Evolutionary conservation across 805 yeast genomes (phyloP).

Genomic region (Wickerhamomyces alni): DNA sequence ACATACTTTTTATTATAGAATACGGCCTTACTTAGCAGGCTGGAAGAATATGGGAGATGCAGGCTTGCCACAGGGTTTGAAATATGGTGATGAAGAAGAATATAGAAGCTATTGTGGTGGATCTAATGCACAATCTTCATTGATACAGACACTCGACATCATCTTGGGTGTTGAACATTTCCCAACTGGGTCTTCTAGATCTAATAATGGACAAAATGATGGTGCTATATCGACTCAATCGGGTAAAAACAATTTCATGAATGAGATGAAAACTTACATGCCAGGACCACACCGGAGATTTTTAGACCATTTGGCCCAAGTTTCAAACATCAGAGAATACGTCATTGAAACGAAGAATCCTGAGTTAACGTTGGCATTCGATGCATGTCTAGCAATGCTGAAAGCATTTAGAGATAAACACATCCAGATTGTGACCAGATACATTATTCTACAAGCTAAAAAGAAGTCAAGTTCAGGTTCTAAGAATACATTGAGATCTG

Average conservation of each 20-base stretch:
- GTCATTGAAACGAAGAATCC: conserved; percentile 46
- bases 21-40: conserved; percentile 89
- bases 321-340: conserved; percentile 57
- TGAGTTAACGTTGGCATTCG: conserved; percentile 67
- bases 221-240: conserved; percentile 22
- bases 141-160: conserved; percentile 82
- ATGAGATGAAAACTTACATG: conserved; percentile 86
- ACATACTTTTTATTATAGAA: conserved; percentile 77
- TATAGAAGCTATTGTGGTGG: conserved; percentile 77
- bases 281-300: conserved; percentile 82
- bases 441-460: conserved; percentile 75
- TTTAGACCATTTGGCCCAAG: conserved; percentile 50
- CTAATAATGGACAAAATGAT: conserved; percentile 7
- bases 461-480: conserved; percentile 47
- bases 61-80: conserved; percentile 75
- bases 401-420: conserved; percentile 88
- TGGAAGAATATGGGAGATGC: conserved; percentile 89
- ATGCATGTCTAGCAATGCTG: conserved; percentile 85
- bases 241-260: conserved; percentile 49
- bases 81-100: conserved; percentile 58
- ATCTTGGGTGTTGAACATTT: conserved; percentile 70
- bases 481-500: conserved; percentile 55
- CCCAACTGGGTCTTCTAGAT: conserved; percentile 62
- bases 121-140: conserved; percentile 87
- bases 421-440: conserved; percentile 86